Evolutionary conservation across 1,139 yeast genomes (phyloP), one percentile per base, ranked within the genome.

Genomic region (Wickerhamomyces sp.): DNA sequence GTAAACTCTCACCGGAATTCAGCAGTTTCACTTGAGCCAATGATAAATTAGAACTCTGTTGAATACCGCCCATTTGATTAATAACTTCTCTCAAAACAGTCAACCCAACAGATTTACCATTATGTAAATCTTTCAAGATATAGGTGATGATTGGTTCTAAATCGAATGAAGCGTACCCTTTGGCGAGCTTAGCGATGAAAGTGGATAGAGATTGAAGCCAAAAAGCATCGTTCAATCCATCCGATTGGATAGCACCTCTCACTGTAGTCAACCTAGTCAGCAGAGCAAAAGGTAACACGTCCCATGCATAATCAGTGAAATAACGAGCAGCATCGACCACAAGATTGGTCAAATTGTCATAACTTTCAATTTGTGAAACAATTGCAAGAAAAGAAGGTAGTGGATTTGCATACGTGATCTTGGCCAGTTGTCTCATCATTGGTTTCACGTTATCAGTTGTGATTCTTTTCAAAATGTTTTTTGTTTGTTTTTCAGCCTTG

Each of bases 251-350:
- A 19, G 80, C 70, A 4, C 75, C 64, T 57, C 95, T 68, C 11
- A 82, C 85, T 1, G 78, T 61, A 1, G 93, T 78, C 23, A 91
- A 66, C 48, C 94, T 75, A 51, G 78, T 71, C 55, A 88, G 63
- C 7, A 89, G 62, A 1, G 85, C 89, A 47, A 75, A 78, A 2
- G 91, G 81, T 28, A 89, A 61, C 2, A 78, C 84, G 55, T 89
- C 97, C 89, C 95, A 88, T 0, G 89, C 91, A 52, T 83, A 80
- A 8, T 66, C 71, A 37, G 82, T 83, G 55, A 88, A 86, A 50
- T 78, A 83, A 31, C 80, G 66, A 0, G 96, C 89, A 3, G 95
- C 78, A 37, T 82, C 84, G 10, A 87, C 89, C 11, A 91, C 79
- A 38, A 88, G 66, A 30, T 75, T 78, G 36, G 80, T 86, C 45